Percentiles rank a stretch among this genome's conserved stretches.
phyloP scores from a whole-genome alignment of 495 filamentous ascomycete species.

The Cercophora sp. region DNA sequence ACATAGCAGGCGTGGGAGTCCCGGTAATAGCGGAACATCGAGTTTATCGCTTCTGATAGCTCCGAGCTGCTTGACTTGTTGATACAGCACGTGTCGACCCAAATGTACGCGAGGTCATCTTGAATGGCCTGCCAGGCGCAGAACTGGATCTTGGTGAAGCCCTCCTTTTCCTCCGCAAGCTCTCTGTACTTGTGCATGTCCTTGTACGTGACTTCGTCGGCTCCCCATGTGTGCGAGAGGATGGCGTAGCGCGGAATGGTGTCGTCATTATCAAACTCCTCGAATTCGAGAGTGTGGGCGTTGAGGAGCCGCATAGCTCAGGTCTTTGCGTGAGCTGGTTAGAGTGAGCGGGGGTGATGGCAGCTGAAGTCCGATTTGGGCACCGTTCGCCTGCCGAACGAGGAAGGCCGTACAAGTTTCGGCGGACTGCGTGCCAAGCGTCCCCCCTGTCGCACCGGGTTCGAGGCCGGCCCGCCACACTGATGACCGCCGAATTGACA shows the following conservation, averaged over 20 bases:
- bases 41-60: background rate
- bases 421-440: no score
- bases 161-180: background rate
- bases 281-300: background rate
- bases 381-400: no score
- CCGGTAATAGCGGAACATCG: background rate
- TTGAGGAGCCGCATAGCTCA: background rate
- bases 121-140: background rate
- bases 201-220: background rate
- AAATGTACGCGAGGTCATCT: background rate
- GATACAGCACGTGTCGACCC: background rate
- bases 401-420: no score
- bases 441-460: no score
- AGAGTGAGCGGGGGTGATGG: no score
- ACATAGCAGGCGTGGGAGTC: background rate
- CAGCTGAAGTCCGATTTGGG: no score
- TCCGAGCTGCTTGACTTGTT: background rate
- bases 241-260: background rate
- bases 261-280: background rate
- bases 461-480: no score
- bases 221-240: background rate
- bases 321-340: no score
- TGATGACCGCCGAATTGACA: no score
- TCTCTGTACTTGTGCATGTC: background rate
- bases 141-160: background rate